Evolutionary conservation across 192 early-diverging fungal genomes (phyloP).

Genomic region (Coemansia guatemalensis): DNA sequence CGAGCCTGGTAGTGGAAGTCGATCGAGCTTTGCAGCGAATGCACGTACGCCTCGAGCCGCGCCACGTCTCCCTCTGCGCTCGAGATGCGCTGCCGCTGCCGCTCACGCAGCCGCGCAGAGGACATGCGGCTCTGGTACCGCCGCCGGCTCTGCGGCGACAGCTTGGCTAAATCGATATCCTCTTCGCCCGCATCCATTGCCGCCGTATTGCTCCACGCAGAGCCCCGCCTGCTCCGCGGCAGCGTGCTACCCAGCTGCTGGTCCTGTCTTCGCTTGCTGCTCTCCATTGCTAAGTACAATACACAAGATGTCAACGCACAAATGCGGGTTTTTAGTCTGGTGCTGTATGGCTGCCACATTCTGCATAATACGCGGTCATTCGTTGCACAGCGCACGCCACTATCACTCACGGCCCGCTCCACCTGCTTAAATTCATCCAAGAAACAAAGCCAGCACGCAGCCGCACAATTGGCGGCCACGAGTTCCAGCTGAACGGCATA

Average conservation of each 20-base stretch:
- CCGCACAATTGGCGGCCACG: no score
- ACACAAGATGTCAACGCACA: no score
- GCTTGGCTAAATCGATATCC: constrained; percentile 7
- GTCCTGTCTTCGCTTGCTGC: constrained; percentile 4
- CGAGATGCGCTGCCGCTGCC: constrained; percentile 30
- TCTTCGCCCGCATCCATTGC: background rate
- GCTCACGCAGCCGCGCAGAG: constrained; percentile 42
- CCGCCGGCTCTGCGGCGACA: constrained; percentile 45
- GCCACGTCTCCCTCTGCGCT: constrained; percentile 17
- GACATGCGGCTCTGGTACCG: constrained; percentile 48
- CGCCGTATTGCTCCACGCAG: background rate
- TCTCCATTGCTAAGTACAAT: background rate
- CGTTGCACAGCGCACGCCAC: no score
- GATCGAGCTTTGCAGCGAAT: constrained; percentile 17
- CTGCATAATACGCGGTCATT: no score
- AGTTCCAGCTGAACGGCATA: no score
- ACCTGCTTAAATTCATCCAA: no score
- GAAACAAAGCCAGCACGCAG: no score
- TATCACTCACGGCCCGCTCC: no score
- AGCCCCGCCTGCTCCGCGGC: background rate
- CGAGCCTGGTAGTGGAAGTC: constrained; percentile 11
- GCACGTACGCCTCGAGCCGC: constrained; percentile 25
- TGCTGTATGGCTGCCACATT: no score
- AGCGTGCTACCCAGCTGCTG: background rate
- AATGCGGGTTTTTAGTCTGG: background rate